Conservation (phyloP, 2,329 filamentous ascomycete species). For the Xylaria sp. region DNA sequence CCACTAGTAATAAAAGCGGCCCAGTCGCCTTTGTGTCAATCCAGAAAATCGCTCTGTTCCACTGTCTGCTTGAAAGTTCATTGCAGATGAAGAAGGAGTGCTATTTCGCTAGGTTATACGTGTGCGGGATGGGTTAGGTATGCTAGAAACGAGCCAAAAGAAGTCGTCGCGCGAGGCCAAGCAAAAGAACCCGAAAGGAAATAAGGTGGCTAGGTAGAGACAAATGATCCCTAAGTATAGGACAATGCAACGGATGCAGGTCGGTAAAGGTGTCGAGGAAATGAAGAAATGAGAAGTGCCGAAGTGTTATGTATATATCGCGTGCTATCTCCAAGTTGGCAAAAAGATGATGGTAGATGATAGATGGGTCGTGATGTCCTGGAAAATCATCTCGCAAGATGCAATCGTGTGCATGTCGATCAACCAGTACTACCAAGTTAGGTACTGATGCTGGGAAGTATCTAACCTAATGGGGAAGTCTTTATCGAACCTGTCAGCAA, state of each 20-base stretch:
- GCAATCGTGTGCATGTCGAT: slow-evolving; percentile 25
- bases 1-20: slow-evolving; percentile 22
- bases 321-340: background rate
- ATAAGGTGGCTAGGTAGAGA: background rate
- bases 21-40: slow-evolving; percentile 20
- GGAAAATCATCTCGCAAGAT: slow-evolving; percentile 15
- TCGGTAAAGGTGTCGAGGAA: background rate
- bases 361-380: slow-evolving; percentile 1
- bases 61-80: slow-evolving; percentile 7
- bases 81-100: slow-evolving; percentile 16
- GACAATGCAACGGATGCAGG: slow-evolving; percentile 1
- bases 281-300: background rate
- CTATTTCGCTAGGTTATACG: slow-evolving; percentile 8
- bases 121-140: slow-evolving; percentile 11
- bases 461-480: background rate
- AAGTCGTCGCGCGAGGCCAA: background rate
- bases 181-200: slow-evolving; percentile 14
- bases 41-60: slow-evolving; percentile 14
- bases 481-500: background rate
- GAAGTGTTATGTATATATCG: background rate
- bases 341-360: background rate
- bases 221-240: background rate
- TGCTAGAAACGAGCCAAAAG: slow-evolving; percentile 4
- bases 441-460: background rate
- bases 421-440: background rate